Conservation (phyloP, 352 stramenopile genomes). For the Globisporangium megalacanthum region DNA sequence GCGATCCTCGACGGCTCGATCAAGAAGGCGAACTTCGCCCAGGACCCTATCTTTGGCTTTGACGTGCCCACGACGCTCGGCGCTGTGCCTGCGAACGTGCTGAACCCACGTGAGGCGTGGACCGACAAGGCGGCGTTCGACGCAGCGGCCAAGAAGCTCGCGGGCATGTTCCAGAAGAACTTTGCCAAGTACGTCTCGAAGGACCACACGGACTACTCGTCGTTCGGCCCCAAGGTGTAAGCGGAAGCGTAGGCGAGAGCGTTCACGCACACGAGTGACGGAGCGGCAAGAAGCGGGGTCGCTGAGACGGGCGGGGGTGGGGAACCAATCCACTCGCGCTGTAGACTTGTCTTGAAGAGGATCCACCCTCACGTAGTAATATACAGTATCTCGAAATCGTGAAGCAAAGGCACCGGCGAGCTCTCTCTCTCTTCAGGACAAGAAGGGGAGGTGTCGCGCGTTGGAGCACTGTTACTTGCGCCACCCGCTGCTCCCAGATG, state of each 20-base stretch:
- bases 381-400: not conserved
- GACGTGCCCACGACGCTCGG: constrained; percentile 88
- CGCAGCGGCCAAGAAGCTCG: constrained; percentile 89
- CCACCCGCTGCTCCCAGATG: not conserved
- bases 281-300: not conserved
- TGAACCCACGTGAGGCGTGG: constrained; percentile 94
- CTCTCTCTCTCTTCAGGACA: not conserved
- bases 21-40: constrained; percentile 78
- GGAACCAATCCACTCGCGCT: no score
- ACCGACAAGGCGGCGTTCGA: constrained; percentile 91
- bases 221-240: constrained; percentile 90
- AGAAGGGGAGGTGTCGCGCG: not conserved
- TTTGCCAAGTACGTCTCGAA: constrained; percentile 95
- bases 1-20: constrained; percentile 96
- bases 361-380: not conserved
- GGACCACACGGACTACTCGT: constrained; percentile 94
- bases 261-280: not conserved
- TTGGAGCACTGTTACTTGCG: not conserved
- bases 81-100: constrained; percentile 79
- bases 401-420: not conserved
- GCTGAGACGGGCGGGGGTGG: not conserved
- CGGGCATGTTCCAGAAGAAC: constrained; percentile 95
- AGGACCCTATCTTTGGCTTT: constrained; percentile 94
- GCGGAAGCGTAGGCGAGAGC: not conserved
- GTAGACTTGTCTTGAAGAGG: not conserved